A percentile compares a stretch with the other conserved stretches of the same genome.
Evolutionary conservation across 495 filamentous ascomycete genomes (phyloP).

Genomic region (Penicillium odoratum): DNA sequence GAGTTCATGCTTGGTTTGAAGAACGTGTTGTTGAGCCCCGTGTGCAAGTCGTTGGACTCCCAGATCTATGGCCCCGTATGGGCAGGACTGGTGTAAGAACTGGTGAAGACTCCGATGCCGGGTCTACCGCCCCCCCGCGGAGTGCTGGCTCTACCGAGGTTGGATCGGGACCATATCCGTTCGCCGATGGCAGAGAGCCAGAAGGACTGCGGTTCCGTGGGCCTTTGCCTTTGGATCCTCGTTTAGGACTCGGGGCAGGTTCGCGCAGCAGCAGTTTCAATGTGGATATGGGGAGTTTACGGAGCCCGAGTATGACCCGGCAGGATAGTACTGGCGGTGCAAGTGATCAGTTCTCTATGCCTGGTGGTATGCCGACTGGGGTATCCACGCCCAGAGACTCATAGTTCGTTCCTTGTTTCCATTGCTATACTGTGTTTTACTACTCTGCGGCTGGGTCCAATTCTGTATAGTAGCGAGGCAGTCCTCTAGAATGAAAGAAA

Average conservation of each 20-base stretch:
- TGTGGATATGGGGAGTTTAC: constrained; percentile 37
- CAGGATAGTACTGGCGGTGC: constrained; percentile 33
- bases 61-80: constrained; percentile 90
- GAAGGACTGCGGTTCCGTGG: constrained; percentile 43
- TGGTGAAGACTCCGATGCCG: constrained; percentile 46
- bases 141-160: constrained; percentile 35
- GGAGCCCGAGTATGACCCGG: constrained; percentile 37
- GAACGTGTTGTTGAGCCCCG: constrained; percentile 92
- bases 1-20: constrained; percentile 95
- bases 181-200: constrained; percentile 26
- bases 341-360: constrained; percentile 39
- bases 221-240: constrained; percentile 24
- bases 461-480: not conserved
- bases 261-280: constrained; percentile 44
- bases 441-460: not conserved
- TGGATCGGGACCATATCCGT: constrained; percentile 21
- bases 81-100: constrained; percentile 46
- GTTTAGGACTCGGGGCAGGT: constrained; percentile 34
- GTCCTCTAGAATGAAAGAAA: not conserved
- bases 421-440: not conserved
- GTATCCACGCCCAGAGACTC: constrained; percentile 11
- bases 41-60: constrained; percentile 92
- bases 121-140: constrained; percentile 39
- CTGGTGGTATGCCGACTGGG: constrained; percentile 32
- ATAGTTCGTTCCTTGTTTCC: not conserved